Evolutionary conservation across 257 asterid genomes (phyloP).

Genomic region (Solanum gandarillasii): DNA sequence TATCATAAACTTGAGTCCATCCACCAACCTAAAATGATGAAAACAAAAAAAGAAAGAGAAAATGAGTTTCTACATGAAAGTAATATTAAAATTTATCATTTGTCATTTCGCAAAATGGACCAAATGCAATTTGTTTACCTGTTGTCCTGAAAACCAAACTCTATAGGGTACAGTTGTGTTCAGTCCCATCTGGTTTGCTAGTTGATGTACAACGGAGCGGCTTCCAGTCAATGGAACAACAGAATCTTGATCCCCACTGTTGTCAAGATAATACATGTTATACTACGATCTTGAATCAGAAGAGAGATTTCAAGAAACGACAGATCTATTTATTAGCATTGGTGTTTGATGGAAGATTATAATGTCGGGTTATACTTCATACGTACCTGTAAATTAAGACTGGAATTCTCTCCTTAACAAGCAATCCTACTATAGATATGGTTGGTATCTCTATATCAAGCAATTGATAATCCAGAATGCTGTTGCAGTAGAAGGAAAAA

Average conservation of each 20-base stretch:
- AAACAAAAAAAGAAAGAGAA: constrained; percentile 33
- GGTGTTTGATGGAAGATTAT: background rate
- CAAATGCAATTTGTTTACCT: constrained; percentile 21
- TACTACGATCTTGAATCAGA: background rate
- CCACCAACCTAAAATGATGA: constrained; percentile 52
- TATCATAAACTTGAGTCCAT: constrained; percentile 59
- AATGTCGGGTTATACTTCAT: background rate
- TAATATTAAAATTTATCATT: too few relatives aligned
- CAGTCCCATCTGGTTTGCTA: constrained; percentile 36
- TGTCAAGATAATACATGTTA: background rate
- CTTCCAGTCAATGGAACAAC: constrained; percentile 65
- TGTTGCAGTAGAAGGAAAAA: constrained; percentile 1
- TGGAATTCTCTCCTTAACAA: constrained; percentile 38
- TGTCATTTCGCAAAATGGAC: background rate
- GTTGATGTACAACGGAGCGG: constrained; percentile 30
- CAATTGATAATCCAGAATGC: constrained; percentile 50
- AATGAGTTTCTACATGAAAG: background rate
- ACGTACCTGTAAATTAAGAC: constrained; percentile 52
- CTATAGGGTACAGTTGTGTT: constrained; percentile 49
- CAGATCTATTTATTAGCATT: background rate
- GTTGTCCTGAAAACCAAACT: constrained; percentile 55
- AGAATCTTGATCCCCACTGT: constrained; percentile 78
- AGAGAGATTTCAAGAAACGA: background rate
- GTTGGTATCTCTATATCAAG: constrained; percentile 58
- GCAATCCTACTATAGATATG: constrained; percentile 37